These are phyloP conservation scores for Babesia bovis DNA, from an alignment of 169 alveolate genomes.

Conservation along the genomic window DNA sequence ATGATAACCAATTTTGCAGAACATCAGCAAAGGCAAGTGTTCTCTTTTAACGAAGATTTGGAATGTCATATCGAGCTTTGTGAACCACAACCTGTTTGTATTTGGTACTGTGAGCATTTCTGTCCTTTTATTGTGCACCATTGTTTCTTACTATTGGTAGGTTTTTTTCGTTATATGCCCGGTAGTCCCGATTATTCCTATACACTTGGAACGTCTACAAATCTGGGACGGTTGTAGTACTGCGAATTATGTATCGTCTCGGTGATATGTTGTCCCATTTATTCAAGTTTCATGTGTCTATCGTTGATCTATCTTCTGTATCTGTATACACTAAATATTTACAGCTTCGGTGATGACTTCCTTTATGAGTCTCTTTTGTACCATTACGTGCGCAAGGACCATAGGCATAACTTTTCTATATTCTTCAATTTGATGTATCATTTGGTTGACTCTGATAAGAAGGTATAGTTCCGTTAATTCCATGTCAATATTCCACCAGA, in stretches of 20 bases:
- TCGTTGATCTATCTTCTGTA: too few relatives aligned
- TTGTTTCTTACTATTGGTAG: slow-evolving; percentile 26
- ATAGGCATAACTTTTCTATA: slow-evolving; percentile 95
- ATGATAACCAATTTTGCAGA: background rate
- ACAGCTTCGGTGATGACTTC: slow-evolving; percentile 89
- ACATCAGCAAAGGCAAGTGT: background rate
- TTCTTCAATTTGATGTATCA: slow-evolving; percentile 92
- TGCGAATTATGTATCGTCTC: too few relatives aligned
- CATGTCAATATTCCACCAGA: background rate
- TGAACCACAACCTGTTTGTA: slow-evolving; percentile 27
- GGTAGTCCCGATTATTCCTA: too few relatives aligned
- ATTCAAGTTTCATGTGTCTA: too few relatives aligned
- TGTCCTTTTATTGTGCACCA: slow-evolving; percentile 8
- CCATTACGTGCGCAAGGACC: slow-evolving; percentile 94
- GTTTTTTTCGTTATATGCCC: slow-evolving; percentile 4
- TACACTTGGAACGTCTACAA: too few relatives aligned
- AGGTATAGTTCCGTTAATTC: slow-evolving; percentile 57
- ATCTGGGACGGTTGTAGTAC: too few relatives aligned
- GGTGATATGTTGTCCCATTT: too few relatives aligned
- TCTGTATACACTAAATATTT: too few relatives aligned
- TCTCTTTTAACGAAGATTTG: background rate
- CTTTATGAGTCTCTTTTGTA: slow-evolving; percentile 92
- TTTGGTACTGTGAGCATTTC: slow-evolving; percentile 34
- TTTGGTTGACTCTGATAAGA: slow-evolving; percentile 63
- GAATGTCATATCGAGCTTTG: background rate